Evolutionary conservation across 129 eudicot species (phyloP).

Genomic region (Pulicaria dysenterica): DNA sequence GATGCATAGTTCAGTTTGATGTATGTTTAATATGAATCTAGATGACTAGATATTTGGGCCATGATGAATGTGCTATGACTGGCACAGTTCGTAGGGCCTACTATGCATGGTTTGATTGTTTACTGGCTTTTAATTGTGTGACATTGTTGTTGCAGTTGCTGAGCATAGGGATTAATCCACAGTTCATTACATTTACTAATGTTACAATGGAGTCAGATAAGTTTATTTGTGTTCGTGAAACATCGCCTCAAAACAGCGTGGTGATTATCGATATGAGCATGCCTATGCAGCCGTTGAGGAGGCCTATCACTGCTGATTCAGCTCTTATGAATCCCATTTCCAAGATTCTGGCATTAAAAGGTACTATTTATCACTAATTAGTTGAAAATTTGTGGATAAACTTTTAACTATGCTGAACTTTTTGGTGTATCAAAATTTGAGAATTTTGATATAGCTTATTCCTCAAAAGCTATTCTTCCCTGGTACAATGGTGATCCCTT

Average conservation of each 20-base stretch:
- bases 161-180: constrained; percentile 84
- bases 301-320: constrained; percentile 94
- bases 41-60: constrained; percentile 48
- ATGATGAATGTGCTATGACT: not conserved
- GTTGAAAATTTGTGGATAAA: not conserved
- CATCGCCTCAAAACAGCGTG: constrained; percentile 86
- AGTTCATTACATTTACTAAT: constrained; percentile 89
- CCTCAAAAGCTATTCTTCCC: not conserved
- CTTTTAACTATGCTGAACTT: not conserved
- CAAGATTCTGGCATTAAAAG: constrained; percentile 79
- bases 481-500: too few relatives aligned
- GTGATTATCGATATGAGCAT: constrained; percentile 88
- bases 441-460: not conserved
- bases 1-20: not conserved
- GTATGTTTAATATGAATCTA: constrained; percentile 5
- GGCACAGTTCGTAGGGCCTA: not conserved
- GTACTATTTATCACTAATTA: constrained; percentile 32
- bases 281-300: constrained; percentile 88
- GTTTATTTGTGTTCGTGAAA: constrained; percentile 93
- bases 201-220: constrained; percentile 98
- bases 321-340: constrained; percentile 93
- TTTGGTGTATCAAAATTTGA: not conserved
- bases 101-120: constrained; percentile 6
- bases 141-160: constrained; percentile 60
- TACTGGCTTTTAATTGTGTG: constrained; percentile 6